phyloP scores from a whole-genome alignment of 495 filamentous ascomycete species.

The Aeminium ludgeri region DNA sequence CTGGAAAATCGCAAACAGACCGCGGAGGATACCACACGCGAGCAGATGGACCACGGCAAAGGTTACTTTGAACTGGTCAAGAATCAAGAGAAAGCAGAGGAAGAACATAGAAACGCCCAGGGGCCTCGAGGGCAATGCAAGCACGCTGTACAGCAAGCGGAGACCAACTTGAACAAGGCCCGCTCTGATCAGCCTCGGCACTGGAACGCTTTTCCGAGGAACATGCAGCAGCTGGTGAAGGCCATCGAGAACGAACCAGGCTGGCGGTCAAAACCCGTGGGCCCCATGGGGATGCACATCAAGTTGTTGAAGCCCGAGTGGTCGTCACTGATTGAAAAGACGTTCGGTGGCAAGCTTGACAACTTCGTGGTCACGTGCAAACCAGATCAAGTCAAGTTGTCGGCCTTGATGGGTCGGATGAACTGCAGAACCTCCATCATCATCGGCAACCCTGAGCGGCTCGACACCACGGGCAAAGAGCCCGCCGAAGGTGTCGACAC shows the following conservation, averaged over 20 bases:
- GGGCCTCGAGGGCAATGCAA: slow-evolving; percentile 6
- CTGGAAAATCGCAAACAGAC: slow-evolving; percentile 35
- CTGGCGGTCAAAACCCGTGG: slow-evolving; percentile 58
- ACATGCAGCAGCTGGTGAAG: slow-evolving; percentile 44
- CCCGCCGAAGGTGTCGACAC: slow-evolving; percentile 59
- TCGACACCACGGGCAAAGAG: slow-evolving; percentile 51
- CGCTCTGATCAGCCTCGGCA: slow-evolving; percentile 35
- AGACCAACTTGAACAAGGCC: slow-evolving; percentile 33
- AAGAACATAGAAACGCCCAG: no score
- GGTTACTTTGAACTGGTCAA: slow-evolving; percentile 19
- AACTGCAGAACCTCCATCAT: slow-evolving; percentile 44
- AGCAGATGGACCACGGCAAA: slow-evolving; percentile 25
- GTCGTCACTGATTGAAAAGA: slow-evolving; percentile 65
- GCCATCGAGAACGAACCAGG: slow-evolving; percentile 48
- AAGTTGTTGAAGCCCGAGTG: slow-evolving; percentile 63
- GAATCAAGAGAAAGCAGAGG: slow-evolving; percentile 23
- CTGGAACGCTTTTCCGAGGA: slow-evolving; percentile 35
- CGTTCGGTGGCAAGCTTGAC: slow-evolving; percentile 44
- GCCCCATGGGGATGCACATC: slow-evolving; percentile 65
- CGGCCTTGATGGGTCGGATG: slow-evolving; percentile 41
- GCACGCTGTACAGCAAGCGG: slow-evolving; percentile 28
- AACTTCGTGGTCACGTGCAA: slow-evolving; percentile 69
- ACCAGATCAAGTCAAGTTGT: slow-evolving; percentile 46
- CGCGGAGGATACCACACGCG: slow-evolving; percentile 28
- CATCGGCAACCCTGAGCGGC: slow-evolving; percentile 41